These are phyloP conservation scores for Nissolia schottii DNA, from an alignment of 306 rosid genomes.

Conservation along the genomic window DNA sequence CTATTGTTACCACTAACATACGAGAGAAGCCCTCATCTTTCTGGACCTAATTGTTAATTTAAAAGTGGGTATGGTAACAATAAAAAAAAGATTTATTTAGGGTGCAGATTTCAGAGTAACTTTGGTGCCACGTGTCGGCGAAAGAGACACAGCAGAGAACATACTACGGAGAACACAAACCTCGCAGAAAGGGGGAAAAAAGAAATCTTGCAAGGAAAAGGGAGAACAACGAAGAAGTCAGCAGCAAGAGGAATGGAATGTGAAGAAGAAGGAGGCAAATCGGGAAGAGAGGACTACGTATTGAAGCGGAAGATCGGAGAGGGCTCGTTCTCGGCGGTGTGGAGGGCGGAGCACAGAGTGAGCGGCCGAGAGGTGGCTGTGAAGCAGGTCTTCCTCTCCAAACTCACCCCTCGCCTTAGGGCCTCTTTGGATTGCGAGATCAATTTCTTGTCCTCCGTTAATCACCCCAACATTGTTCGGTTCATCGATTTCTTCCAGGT, in stretches of 20 bases:
- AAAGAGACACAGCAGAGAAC: background rate
- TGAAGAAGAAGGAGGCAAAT: background rate
- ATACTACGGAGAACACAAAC: background rate
- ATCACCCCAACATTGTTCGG: conserved; percentile 54
- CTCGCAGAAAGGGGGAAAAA: background rate
- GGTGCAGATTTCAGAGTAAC: too few species aligned
- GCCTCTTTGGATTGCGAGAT: conserved; percentile 43
- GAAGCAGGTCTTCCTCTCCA: conserved; percentile 47
- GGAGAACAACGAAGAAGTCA: background rate
- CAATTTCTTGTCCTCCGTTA: conserved; percentile 52
- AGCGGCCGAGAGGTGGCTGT: conserved; percentile 42
- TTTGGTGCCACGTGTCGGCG: too few species aligned
- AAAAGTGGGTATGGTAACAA: too few species aligned
- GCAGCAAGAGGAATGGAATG: conserved; percentile 5
- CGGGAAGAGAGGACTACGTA: conserved; percentile 21
- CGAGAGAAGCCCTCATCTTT: too few species aligned
- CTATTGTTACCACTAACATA: too few species aligned
- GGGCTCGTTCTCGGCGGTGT: conserved; percentile 49
- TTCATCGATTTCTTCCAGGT: conserved; percentile 51
- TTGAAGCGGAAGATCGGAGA: conserved; percentile 39
- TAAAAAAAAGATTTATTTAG: too few species aligned
- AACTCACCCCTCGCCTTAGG: conserved; percentile 40
- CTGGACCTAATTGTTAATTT: too few species aligned
- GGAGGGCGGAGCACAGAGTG: conserved; percentile 37
- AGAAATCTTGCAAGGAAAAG: background rate